Evolutionary conservation across 257 asterid species (phyloP).

Genomic region (Salvia rosmarinus): DNA sequence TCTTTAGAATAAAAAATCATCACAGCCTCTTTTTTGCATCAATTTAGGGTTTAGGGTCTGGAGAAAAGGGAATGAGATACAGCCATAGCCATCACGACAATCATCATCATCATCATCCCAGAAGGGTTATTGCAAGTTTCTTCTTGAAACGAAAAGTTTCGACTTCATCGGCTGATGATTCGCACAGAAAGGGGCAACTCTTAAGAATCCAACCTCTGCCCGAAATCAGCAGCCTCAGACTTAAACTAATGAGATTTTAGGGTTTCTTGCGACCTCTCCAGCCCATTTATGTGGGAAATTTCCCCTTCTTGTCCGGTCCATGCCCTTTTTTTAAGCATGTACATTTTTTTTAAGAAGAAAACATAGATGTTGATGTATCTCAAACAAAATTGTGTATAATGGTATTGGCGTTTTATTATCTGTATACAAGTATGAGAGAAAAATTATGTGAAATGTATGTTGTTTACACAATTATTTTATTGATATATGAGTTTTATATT

Average conservation of each 20-base stretch:
- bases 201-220: conserved; percentile 23
- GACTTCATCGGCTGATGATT: conserved; percentile 27
- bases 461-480: too few species aligned
- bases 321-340: too few species aligned
- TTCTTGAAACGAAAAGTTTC: background rate
- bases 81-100: background rate
- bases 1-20: conserved; percentile 33
- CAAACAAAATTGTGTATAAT: too few species aligned
- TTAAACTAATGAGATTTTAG: conserved; percentile 38
- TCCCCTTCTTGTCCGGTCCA: too few species aligned
- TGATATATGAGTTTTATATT: too few species aligned
- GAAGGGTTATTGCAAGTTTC: conserved; percentile 37
- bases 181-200: conserved; percentile 37
- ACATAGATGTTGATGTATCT: too few species aligned
- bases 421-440: too few species aligned
- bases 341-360: too few species aligned
- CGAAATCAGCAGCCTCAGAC: conserved; percentile 25
- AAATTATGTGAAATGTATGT: too few species aligned
- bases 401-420: too few species aligned
- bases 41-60: conserved; percentile 23
- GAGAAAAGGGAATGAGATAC: background rate
- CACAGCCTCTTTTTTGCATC: conserved; percentile 35
- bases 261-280: background rate
- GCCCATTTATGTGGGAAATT: conserved; percentile 19
- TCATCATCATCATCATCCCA: conserved; percentile 1